phyloP scores from a whole-genome alignment of 306 rosid genomes.

The Rosa persica region DNA sequence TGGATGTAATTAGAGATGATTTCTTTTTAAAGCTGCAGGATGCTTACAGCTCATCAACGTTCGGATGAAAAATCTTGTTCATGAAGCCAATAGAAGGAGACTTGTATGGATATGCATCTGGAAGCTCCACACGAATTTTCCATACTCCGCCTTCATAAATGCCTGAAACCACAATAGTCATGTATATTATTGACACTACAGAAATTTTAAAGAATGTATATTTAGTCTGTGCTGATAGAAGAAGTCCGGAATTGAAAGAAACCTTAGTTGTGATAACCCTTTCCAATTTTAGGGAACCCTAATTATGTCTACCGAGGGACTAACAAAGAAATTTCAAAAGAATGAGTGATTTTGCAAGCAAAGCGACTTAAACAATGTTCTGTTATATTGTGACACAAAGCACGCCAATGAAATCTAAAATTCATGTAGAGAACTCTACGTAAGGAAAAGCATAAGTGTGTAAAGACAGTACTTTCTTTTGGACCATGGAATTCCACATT shows the following conservation, averaged over 20 bases:
- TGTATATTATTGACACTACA: slow-evolving; percentile 6
- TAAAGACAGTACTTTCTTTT: slow-evolving; percentile 74
- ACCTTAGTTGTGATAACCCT: not conserved
- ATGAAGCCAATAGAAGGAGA: slow-evolving; percentile 95
- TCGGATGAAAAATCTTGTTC: slow-evolving; percentile 96
- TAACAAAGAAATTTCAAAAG: not conserved
- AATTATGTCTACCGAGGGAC: not conserved
- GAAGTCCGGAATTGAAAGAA: not conserved
- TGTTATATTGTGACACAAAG: not conserved
- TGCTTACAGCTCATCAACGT: slow-evolving; percentile 96
- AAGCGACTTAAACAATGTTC: not conserved
- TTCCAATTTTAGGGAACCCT: not conserved
- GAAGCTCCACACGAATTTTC: slow-evolving; percentile 96
- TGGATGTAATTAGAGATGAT: not conserved
- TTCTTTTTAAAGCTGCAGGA: slow-evolving; percentile 22
- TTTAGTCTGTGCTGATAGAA: not conserved
- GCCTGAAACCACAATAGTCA: slow-evolving; percentile 56
- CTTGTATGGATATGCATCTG: slow-evolving; percentile 96
- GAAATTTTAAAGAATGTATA: not conserved
- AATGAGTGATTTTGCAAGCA: not conserved
- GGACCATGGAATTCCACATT: slow-evolving; percentile 98
- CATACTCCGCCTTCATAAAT: slow-evolving; percentile 95
- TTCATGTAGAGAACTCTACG: slow-evolving; percentile 4
- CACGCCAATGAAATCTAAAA: not conserved
- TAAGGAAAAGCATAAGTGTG: slow-evolving; percentile 11